phyloP scores from a whole-genome alignment of 1,284 basidiomycete species.

The Rhodotorula glutinis region DNA sequence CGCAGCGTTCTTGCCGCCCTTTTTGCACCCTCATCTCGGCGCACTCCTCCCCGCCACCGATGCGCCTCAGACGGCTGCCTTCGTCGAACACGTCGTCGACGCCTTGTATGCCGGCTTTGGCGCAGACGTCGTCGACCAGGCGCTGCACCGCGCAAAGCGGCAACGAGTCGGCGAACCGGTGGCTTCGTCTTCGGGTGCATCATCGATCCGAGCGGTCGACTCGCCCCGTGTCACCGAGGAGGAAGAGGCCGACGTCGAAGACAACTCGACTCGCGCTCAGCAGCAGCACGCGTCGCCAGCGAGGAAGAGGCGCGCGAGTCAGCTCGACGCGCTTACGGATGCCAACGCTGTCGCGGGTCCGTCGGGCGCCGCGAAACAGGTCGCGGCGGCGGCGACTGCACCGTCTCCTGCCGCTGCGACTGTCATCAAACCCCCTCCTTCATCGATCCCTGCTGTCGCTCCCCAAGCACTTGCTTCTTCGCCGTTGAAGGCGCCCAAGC shows the following conservation, averaged over 20 bases:
- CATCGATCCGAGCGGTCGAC: neutral
- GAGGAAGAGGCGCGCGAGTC: neutral
- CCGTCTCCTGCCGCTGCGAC: neutral
- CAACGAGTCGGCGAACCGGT: neutral
- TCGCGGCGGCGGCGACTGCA: too few relatives aligned
- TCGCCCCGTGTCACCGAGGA: neutral
- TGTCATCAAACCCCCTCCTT: neutral
- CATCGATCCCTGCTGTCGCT: neutral
- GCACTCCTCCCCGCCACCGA: neutral
- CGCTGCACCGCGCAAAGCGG: neutral
- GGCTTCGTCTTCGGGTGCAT: neutral
- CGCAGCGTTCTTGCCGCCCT: slow-evolving; percentile 7
- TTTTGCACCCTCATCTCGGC: slow-evolving; percentile 9
- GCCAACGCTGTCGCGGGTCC: neutral
- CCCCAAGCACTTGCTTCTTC: neutral
- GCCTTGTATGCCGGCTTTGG: slow-evolving; percentile 20
- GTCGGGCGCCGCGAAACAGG: neutral
- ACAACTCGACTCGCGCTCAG: neutral
- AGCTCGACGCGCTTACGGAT: neutral
- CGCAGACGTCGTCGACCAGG: neutral
- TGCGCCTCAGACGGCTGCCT: neutral
- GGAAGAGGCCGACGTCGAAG: neutral
- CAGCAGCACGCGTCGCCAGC: neutral
- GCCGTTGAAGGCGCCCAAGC: neutral
- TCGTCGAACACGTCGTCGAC: slow-evolving; percentile 9